Conservation (phyloP, 306 rosid genomes). For the Hippophae gyantsensis region DNA sequence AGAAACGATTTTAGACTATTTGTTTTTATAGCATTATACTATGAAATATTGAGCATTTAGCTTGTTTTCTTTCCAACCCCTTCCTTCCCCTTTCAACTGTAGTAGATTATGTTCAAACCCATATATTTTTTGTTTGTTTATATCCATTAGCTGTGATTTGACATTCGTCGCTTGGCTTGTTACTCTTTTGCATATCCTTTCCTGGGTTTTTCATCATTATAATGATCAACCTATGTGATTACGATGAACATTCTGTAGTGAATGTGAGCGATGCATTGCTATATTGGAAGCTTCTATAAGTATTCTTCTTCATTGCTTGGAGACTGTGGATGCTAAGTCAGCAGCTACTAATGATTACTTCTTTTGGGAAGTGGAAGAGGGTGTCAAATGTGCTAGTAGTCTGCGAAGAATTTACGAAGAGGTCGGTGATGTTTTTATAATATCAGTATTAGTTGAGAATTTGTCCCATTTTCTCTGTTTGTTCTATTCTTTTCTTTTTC, state of each 20-base stretch:
- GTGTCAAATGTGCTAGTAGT: slow-evolving; percentile 68
- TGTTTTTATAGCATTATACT: too few relatives aligned
- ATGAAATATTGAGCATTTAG: neutral
- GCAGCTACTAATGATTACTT: slow-evolving; percentile 31
- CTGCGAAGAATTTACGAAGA: slow-evolving; percentile 77
- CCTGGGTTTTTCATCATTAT: neutral
- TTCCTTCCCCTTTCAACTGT: too few relatives aligned
- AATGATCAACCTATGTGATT: neutral
- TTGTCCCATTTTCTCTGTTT: neutral
- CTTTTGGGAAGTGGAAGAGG: slow-evolving; percentile 73
- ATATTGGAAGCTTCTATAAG: slow-evolving; percentile 66
- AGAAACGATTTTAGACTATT: neutral
- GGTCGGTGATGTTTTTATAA: slow-evolving; percentile 36
- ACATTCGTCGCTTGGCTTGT: neutral
- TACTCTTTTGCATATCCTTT: neutral
- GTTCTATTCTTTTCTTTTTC: neutral
- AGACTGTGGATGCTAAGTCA: slow-evolving; percentile 39
- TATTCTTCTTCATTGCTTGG: slow-evolving; percentile 74
- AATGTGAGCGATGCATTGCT: slow-evolving; percentile 54
- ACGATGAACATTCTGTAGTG: slow-evolving; percentile 29
- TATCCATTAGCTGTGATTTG: neutral
- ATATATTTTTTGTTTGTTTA: neutral
- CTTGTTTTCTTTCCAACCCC: neutral
- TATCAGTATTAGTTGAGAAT: slow-evolving; percentile 4
- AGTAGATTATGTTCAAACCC: too few relatives aligned